Evolutionary conservation across 306 rosid genomes (phyloP).

Genomic region (Abrus precatorius): DNA sequence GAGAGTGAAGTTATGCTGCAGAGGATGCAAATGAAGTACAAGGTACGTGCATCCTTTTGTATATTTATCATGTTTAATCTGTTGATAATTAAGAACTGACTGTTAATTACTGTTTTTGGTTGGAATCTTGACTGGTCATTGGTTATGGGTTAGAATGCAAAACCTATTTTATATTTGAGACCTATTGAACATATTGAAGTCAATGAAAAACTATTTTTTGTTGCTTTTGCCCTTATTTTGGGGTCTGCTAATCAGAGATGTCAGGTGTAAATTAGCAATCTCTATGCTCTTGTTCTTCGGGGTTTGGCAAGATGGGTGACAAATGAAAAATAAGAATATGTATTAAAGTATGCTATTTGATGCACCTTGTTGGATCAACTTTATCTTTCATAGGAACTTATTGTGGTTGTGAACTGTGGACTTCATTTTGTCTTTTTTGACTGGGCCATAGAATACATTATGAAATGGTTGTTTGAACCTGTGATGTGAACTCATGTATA

Average conservation of each 20-base stretch:
- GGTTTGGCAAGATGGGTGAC: background rate
- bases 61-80: constrained; percentile 24
- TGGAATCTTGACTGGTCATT: constrained; percentile 26
- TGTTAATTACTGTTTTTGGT: constrained; percentile 1
- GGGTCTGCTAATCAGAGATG: constrained; percentile 7
- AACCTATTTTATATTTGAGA: constrained; percentile 24
- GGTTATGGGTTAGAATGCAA: constrained; percentile 6
- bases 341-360: background rate
- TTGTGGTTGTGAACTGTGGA: constrained; percentile 23
- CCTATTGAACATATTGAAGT: constrained; percentile 29
- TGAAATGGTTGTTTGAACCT: constrained; percentile 19
- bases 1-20: constrained; percentile 93
- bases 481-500: constrained; percentile 26
- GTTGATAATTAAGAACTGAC: constrained; percentile 4
- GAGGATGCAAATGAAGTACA: constrained; percentile 93
- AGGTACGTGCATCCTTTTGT: constrained; percentile 61
- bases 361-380: background rate
- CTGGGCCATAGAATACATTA: background rate
- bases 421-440: background rate
- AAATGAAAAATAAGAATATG: background rate
- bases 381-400: background rate
- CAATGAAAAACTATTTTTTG: background rate
- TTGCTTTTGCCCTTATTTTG: constrained; percentile 19
- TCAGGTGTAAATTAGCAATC: background rate
- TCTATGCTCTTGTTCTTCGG: constrained; percentile 18